Conservation (phyloP, 305 asterid species). For the Fraxinus ornus region DNA sequence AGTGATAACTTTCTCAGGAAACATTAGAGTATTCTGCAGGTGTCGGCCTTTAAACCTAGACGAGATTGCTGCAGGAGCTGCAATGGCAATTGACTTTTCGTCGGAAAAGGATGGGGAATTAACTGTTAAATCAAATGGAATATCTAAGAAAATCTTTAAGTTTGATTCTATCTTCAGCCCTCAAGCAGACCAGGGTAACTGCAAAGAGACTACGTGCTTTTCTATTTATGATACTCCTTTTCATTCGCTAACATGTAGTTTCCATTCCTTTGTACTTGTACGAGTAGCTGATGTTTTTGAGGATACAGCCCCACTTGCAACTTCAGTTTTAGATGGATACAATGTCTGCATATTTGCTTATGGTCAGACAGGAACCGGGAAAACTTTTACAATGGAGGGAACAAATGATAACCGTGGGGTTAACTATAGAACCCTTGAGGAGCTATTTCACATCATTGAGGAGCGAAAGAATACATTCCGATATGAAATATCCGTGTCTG, state of each 20-base stretch:
- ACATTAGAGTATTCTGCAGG: slow-evolving; percentile 93
- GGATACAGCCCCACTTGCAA: slow-evolving; percentile 86
- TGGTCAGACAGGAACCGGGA: slow-evolving; percentile 98
- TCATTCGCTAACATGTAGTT: slow-evolving; percentile 8
- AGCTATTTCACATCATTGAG: slow-evolving; percentile 68
- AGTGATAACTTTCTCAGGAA: slow-evolving; percentile 52
- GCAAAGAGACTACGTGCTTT: not conserved
- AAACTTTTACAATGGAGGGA: slow-evolving; percentile 98
- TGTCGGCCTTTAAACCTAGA: slow-evolving; percentile 84
- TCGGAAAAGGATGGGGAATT: slow-evolving; percentile 84
- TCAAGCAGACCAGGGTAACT: slow-evolving; percentile 73
- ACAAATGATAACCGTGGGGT: slow-evolving; percentile 88
- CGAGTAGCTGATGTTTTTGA: slow-evolving; percentile 76
- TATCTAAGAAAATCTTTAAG: slow-evolving; percentile 60
- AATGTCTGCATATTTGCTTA: slow-evolving; percentile 92
- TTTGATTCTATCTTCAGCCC: slow-evolving; percentile 88
- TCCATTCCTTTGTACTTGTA: slow-evolving; percentile 18
- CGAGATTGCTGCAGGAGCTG: slow-evolving; percentile 67
- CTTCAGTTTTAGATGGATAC: slow-evolving; percentile 94
- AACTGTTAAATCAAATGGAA: slow-evolving; percentile 65
- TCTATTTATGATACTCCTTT: not conserved
- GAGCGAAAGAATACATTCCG: slow-evolving; percentile 62
- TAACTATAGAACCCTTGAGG: slow-evolving; percentile 84
- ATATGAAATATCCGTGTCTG: slow-evolving; percentile 82
- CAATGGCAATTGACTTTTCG: slow-evolving; percentile 72